These are phyloP conservation scores for Phialophora chinensis DNA, from an alignment of 2,329 filamentous ascomycete genomes.

Conservation along the genomic window DNA sequence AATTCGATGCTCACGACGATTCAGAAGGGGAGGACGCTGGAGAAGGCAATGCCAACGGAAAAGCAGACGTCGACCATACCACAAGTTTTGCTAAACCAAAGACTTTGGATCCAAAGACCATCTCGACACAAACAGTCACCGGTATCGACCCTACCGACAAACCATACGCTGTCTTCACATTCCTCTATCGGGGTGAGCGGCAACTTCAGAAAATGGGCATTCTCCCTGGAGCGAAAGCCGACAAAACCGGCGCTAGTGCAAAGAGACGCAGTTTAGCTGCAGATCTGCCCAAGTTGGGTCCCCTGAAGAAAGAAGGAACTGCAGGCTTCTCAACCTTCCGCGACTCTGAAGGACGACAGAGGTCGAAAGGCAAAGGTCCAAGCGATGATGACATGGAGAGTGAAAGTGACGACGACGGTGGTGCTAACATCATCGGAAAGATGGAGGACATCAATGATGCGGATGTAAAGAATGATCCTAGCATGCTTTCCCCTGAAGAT, in stretches of 20 bases:
- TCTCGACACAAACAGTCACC: conserved; percentile 98
- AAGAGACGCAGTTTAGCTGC: conserved; percentile 83
- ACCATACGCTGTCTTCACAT: conserved; percentile 96
- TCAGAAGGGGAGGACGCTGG: conserved; percentile 67
- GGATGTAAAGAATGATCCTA: conserved; percentile 56
- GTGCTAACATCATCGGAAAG: conserved; percentile 68
- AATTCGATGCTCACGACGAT: conserved; percentile 95
- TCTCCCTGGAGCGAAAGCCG: conserved; percentile 69
- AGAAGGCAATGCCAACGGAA: conserved; percentile 57
- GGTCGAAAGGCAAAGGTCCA: conserved; percentile 58
- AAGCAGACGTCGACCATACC: conserved; percentile 88
- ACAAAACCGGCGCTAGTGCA: conserved; percentile 65
- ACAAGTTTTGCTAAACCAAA: conserved; percentile 98
- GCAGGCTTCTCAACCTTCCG: conserved; percentile 90
- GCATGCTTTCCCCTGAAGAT: conserved; percentile 65
- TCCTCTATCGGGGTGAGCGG: conserved; percentile 93
- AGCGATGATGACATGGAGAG: conserved; percentile 74
- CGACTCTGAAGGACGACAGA: conserved; percentile 64
- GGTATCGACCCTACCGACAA: conserved; percentile 91
- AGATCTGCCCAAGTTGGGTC: conserved; percentile 83
- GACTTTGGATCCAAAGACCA: conserved; percentile 92
- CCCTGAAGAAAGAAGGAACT: conserved; percentile 83
- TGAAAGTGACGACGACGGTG: conserved; percentile 72
- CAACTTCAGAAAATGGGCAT: conserved; percentile 98
- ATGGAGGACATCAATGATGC: conserved; percentile 66